These are phyloP conservation scores for Aureobasidium melanogenum DNA, from an alignment of 2,329 filamentous ascomycete genomes.

Conservation along the genomic window DNA sequence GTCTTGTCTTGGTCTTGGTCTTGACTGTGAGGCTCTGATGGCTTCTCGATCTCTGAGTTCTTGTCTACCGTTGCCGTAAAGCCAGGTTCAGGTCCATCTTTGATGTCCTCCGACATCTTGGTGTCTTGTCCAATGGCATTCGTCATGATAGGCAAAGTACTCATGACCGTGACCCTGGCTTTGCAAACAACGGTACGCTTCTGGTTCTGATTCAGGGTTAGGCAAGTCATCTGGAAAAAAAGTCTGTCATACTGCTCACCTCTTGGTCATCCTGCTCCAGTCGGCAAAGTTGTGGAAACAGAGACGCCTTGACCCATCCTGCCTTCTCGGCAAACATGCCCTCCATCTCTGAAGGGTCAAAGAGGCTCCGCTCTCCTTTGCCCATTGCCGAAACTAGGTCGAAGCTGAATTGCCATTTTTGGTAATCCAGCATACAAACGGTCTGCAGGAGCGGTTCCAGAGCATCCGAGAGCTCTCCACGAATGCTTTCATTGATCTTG, in stretches of 20 bases:
- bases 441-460: neutral
- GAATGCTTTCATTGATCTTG: neutral
- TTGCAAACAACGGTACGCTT: neutral
- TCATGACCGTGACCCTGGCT: neutral
- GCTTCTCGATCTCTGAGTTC: neutral
- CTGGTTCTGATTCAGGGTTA: neutral
- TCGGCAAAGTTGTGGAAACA: constrained; percentile 1
- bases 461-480: neutral
- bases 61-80: neutral
- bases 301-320: neutral
- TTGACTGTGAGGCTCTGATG: neutral
- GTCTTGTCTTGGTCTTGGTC: neutral
- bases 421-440: neutral
- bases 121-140: neutral
- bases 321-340: neutral
- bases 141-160: neutral
- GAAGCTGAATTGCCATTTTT: neutral
- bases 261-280: neutral
- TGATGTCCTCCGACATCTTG: neutral
- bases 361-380: neutral
- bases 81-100: neutral
- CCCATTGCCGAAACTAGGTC: neutral
- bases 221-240: no score
- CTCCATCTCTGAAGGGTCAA: neutral
- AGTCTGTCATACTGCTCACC: neutral